A percentile compares a stretch with the other conserved stretches of the same genome.
These are phyloP conservation scores for Exophiala sideris DNA, from an alignment of 2,329 filamentous ascomycete species.

Conservation along the genomic window DNA sequence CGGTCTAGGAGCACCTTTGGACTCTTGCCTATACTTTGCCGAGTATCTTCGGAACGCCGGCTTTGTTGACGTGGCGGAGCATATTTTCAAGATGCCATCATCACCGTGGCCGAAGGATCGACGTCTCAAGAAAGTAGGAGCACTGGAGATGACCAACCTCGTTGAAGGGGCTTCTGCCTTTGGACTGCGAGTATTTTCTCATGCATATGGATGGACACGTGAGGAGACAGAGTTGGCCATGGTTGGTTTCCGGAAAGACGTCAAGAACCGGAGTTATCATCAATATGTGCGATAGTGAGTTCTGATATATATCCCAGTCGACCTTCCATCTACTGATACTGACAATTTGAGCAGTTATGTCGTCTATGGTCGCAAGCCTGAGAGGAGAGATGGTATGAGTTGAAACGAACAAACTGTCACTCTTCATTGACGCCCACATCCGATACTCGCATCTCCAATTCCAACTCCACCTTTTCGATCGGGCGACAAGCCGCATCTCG, in stretches of 20 bases:
- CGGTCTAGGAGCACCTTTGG: conserved; percentile 24
- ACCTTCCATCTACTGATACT: neutral
- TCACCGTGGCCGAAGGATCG: conserved; percentile 30
- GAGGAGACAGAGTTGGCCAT: conserved; percentile 15
- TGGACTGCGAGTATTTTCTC: conserved; percentile 12
- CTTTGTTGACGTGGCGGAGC: conserved; percentile 27
- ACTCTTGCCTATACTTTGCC: conserved; percentile 9
- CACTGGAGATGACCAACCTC: conserved; percentile 18
- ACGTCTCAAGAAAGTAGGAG: conserved; percentile 26
- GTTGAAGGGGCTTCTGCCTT: conserved; percentile 12
- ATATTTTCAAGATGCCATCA: conserved; percentile 28
- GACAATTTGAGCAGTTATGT: conserved; percentile 9
- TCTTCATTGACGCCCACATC: neutral
- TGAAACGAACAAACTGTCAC: neutral
- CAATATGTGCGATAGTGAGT: conserved; percentile 19
- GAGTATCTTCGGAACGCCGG: conserved; percentile 25
- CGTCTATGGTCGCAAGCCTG: conserved; percentile 14
- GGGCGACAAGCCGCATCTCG: neutral
- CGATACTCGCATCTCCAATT: neutral
- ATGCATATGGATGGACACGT: conserved; percentile 14
- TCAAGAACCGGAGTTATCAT: conserved; percentile 16
- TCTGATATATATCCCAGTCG: neutral
- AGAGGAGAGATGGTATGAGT: no score
- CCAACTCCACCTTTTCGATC: neutral
- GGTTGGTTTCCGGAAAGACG: conserved; percentile 10